phyloP scores from a whole-genome alignment of 2,329 filamentous ascomycete genomes.

The Paecilomyces dactylethromorphus region DNA sequence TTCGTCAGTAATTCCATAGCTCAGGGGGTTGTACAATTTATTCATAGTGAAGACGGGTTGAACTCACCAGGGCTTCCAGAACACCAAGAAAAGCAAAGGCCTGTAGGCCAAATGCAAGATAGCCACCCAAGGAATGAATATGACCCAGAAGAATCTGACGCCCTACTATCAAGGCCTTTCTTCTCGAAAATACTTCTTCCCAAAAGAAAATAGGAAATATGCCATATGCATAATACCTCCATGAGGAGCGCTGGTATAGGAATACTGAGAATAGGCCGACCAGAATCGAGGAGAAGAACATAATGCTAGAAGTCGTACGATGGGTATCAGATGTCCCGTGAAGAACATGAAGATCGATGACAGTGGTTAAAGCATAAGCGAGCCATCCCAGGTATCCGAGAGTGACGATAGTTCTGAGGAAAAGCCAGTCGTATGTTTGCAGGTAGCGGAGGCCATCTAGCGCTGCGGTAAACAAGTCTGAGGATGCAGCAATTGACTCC shows the following conservation, averaged over 20 bases:
- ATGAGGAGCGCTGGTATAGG: constrained; percentile 68
- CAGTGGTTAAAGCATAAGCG: constrained; percentile 79
- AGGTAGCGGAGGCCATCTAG: constrained; percentile 84
- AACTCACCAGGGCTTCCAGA: constrained; percentile 67
- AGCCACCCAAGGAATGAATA: constrained; percentile 53
- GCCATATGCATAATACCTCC: constrained; percentile 83
- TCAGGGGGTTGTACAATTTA: constrained; percentile 1
- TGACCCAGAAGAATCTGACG: constrained; percentile 63
- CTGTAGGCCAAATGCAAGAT: constrained; percentile 58
- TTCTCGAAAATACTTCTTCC: constrained; percentile 84
- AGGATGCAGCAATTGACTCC: constrained; percentile 72
- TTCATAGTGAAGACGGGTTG: not conserved
- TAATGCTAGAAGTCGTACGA: constrained; percentile 52
- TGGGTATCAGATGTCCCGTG: constrained; percentile 60
- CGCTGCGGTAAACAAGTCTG: constrained; percentile 67
- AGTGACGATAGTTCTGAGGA: constrained; percentile 81
- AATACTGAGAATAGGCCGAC: constrained; percentile 72
- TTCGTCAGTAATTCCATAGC: constrained; percentile 1
- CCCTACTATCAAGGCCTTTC: constrained; percentile 63
- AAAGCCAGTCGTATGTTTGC: constrained; percentile 98
- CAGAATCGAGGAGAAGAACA: constrained; percentile 70
- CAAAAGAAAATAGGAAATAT: constrained; percentile 93
- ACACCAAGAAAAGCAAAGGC: constrained; percentile 62
- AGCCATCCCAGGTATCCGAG: constrained; percentile 94
- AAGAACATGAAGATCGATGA: constrained; percentile 81